phyloP scores from a whole-genome alignment of 768 basidiomycete genomes.

The Hypsizygus marmoreus region DNA sequence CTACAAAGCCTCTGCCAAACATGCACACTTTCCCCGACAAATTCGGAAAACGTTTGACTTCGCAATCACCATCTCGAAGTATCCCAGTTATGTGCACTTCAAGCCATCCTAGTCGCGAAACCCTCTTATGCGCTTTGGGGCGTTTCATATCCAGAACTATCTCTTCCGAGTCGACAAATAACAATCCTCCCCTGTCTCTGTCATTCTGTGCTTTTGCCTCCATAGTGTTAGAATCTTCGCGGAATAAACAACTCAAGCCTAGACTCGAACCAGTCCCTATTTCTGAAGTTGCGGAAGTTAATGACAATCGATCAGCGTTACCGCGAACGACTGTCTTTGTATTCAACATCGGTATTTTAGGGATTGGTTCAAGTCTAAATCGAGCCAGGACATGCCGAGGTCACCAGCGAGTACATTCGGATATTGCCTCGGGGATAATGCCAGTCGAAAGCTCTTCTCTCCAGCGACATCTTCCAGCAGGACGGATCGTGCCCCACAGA shows the following conservation, averaged over 20 bases:
- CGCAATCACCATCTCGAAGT: too few relatives aligned
- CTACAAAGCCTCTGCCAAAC: too few relatives aligned
- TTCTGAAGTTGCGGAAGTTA: too few relatives aligned
- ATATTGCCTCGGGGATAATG: constrained; percentile 15
- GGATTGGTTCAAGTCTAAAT: too few relatives aligned
- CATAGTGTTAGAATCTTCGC: too few relatives aligned
- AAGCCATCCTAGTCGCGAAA: constrained; percentile 17
- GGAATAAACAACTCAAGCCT: too few relatives aligned
- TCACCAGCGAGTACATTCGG: constrained; percentile 17
- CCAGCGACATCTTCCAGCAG: constrained; percentile 20
- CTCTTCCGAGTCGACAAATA: constrained; percentile 14
- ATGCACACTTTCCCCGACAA: constrained; percentile 18
- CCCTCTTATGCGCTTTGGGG: constrained; percentile 19
- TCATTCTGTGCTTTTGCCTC: not conserved
- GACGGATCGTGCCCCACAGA: constrained; percentile 12
- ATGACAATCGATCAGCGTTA: too few relatives aligned
- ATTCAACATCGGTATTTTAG: too few relatives aligned
- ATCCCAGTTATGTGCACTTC: too few relatives aligned
- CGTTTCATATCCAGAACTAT: constrained; percentile 19
- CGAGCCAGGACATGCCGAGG: too few relatives aligned
- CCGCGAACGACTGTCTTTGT: too few relatives aligned
- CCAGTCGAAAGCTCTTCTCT: constrained; percentile 17
- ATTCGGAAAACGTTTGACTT: constrained; percentile 19
- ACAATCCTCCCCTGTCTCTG: not conserved
- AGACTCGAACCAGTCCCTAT: too few relatives aligned